These are phyloP conservation scores for Phaeosphaeriaceae sp. DNA, from an alignment of 2,329 filamentous ascomycete species.

Conservation along the genomic window DNA sequence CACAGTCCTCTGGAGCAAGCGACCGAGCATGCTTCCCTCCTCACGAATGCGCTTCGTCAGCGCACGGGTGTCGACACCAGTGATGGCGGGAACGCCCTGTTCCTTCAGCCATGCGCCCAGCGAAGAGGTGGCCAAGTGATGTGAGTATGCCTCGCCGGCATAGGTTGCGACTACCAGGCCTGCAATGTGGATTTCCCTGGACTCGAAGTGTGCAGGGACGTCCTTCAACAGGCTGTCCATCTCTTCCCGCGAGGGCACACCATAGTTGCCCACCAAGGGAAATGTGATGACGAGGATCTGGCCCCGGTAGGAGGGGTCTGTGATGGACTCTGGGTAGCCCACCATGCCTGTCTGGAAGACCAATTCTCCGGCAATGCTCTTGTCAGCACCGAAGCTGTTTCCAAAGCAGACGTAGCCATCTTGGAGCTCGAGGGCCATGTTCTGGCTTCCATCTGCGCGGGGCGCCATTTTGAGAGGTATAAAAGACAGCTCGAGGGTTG, in stretches of 20 bases:
- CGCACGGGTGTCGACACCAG: constrained; percentile 90
- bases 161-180: constrained; percentile 92
- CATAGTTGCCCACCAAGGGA: constrained; percentile 95
- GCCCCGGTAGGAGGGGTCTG: constrained; percentile 85
- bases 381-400: constrained; percentile 94
- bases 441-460: constrained; percentile 54
- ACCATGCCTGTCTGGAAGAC: constrained; percentile 99
- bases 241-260: constrained; percentile 85
- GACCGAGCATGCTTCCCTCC: constrained; percentile 95
- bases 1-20: constrained; percentile 77
- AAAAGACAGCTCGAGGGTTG: constrained; percentile 44
- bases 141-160: constrained; percentile 92
- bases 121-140: constrained; percentile 89
- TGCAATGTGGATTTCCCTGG: constrained; percentile 89
- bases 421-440: constrained; percentile 88
- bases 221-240: constrained; percentile 85
- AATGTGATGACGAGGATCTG: constrained; percentile 98
- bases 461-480: constrained; percentile 39
- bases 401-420: constrained; percentile 92
- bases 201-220: constrained; percentile 92
- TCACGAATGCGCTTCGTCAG: constrained; percentile 94
- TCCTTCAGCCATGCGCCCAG: constrained; percentile 96
- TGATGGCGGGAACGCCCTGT: constrained; percentile 91
- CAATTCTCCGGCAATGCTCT: constrained; percentile 93
- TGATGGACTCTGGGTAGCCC: constrained; percentile 93